Evolutionary conservation across 495 filamentous ascomycete genomes (phyloP).

Genomic region (Evernia prunastri): DNA sequence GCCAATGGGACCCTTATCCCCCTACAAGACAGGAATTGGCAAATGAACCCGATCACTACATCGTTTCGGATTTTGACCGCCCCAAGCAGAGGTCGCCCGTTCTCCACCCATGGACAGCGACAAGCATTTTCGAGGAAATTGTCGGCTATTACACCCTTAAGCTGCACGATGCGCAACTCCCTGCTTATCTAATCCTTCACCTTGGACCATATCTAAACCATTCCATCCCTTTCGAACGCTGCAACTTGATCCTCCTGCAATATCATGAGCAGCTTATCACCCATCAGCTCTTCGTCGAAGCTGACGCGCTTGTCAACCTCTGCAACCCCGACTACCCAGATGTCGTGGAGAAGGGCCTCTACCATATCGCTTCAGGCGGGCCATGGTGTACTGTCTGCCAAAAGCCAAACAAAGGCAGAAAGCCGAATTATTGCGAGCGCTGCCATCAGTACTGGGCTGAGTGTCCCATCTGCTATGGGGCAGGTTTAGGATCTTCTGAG

Average conservation of each 20-base stretch:
- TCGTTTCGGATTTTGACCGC: slow-evolving; percentile 10
- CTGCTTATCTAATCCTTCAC: slow-evolving; percentile 43
- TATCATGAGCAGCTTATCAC: slow-evolving; percentile 60
- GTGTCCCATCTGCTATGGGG: slow-evolving; percentile 35
- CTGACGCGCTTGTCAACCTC: slow-evolving; percentile 61
- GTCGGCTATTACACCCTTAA: slow-evolving; percentile 41
- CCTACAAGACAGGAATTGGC: background rate
- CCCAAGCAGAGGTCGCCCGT: slow-evolving; percentile 25
- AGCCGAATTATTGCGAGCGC: slow-evolving; percentile 45
- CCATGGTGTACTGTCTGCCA: slow-evolving; percentile 47
- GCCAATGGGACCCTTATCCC: background rate
- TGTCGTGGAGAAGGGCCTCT: slow-evolving; percentile 51
- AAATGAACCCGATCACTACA: background rate
- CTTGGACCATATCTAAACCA: slow-evolving; percentile 37
- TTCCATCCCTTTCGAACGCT: slow-evolving; percentile 30
- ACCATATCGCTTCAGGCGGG: slow-evolving; percentile 39
- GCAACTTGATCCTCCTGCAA: slow-evolving; percentile 35
- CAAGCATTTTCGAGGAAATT: slow-evolving; percentile 40
- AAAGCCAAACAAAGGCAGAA: slow-evolving; percentile 46
- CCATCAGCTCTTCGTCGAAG: slow-evolving; percentile 60
- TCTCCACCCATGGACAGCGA: slow-evolving; percentile 45
- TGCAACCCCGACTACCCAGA: slow-evolving; percentile 52
- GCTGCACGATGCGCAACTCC: slow-evolving; percentile 42
- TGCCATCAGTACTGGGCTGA: slow-evolving; percentile 34
- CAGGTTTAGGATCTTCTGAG: background rate